Conservation (phyloP, 73 alveolate genomes). For the Paramecium octaurelia region DNA sequence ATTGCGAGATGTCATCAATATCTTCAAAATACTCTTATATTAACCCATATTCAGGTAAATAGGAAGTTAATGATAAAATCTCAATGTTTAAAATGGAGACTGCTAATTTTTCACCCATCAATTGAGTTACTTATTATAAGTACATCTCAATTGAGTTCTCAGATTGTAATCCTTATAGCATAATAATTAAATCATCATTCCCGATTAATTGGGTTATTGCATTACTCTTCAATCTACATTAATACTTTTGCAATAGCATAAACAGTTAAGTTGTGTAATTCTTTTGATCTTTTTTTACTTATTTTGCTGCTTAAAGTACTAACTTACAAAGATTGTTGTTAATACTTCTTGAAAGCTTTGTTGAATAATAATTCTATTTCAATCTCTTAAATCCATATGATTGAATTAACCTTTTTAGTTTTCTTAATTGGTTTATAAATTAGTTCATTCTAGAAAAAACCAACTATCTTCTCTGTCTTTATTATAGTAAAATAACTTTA, state of each 20-base stretch:
- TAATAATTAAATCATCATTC: conserved; percentile 25
- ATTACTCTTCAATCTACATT: background rate
- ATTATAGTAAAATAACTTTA: background rate
- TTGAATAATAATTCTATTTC: background rate
- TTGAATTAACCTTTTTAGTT: background rate
- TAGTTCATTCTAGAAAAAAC: background rate
- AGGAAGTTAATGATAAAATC: background rate
- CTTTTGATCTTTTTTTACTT: background rate
- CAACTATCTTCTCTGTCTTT: background rate
- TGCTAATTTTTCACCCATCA: conserved; percentile 16
- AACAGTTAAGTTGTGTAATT: background rate
- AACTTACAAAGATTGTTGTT: background rate
- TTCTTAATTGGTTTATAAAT: background rate
- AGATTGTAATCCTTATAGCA: conserved; percentile 23
- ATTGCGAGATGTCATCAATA: background rate
- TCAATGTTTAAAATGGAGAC: background rate
- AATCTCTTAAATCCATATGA: background rate
- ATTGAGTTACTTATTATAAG: background rate
- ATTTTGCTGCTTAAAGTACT: background rate
- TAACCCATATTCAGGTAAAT: background rate
- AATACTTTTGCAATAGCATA: background rate
- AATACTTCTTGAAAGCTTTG: background rate
- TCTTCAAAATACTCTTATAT: conserved; percentile 21
- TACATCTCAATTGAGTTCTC: background rate
- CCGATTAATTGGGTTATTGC: background rate